A percentile compares a stretch with the other conserved stretches of the same genome.
These are phyloP conservation scores for Rhododendron molle DNA, from an alignment of 148 eudicot genomes.

Conservation along the genomic window DNA sequence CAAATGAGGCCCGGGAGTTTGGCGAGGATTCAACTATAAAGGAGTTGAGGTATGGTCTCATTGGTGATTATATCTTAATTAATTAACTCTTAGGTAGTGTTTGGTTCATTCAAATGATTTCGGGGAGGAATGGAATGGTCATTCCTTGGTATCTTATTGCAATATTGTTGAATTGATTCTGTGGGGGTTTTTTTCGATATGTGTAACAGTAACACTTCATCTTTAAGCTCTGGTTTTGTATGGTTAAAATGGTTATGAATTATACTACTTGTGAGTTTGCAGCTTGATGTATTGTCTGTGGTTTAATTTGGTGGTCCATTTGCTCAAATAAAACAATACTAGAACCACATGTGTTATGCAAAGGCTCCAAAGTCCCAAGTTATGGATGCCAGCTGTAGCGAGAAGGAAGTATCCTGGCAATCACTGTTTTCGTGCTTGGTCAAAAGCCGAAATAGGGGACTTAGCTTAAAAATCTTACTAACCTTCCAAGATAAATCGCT, in stretches of 20 bases:
- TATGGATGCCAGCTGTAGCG: not conserved
- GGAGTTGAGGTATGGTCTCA: constrained; percentile 51
- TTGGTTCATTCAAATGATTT: not conserved
- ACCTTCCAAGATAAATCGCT: not conserved
- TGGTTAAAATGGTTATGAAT: not conserved
- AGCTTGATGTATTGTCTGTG: not conserved
- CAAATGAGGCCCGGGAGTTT: constrained; percentile 15
- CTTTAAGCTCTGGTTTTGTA: not conserved
- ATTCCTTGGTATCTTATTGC: not conserved
- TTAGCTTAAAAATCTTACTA: not conserved
- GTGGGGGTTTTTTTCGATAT: not conserved
- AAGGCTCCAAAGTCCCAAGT: not conserved
- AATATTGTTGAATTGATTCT: not conserved
- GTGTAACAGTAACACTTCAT: not conserved
- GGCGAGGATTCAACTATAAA: constrained; percentile 58
- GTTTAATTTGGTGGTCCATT: not conserved
- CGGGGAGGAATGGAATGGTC: not conserved
- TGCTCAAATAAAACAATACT: not conserved
- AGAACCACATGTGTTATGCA: not conserved
- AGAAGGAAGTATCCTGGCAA: not conserved
- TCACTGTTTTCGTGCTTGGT: not conserved
- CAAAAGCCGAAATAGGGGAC: not conserved
- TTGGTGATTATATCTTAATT: not conserved
- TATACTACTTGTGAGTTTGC: not conserved
- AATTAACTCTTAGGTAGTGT: not conserved